Percentiles rank a stretch among this genome's conserved stretches.
Conservation (phyloP, 2,329 filamentous ascomycete genomes). For the Colletotrichum lindemuthianum region DNA sequence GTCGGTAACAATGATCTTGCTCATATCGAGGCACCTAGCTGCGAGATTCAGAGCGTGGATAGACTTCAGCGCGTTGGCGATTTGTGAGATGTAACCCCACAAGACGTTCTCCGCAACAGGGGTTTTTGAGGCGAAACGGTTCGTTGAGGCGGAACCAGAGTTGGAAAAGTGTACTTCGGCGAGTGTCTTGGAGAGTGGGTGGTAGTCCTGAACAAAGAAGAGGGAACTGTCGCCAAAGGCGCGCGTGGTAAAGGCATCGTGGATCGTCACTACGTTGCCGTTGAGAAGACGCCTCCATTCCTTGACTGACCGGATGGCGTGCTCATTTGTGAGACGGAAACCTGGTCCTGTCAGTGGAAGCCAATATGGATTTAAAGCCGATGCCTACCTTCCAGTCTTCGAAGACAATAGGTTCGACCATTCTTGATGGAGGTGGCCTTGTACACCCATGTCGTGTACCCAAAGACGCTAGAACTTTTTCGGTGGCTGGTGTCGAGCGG, state of each 20-base stretch:
- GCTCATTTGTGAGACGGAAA: constrained; percentile 88
- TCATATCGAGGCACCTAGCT: constrained; percentile 85
- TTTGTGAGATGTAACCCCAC: constrained; percentile 93
- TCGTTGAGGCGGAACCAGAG: constrained; percentile 50
- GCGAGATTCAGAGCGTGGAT: constrained; percentile 86
- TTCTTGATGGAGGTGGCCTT: constrained; percentile 92
- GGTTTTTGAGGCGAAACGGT: constrained; percentile 55
- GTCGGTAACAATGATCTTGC: constrained; percentile 89
- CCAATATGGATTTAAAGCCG: constrained; percentile 23
- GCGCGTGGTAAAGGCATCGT: constrained; percentile 92
- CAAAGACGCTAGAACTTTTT: constrained; percentile 82
- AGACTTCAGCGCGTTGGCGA: constrained; percentile 85
- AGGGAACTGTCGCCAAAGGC: constrained; percentile 95
- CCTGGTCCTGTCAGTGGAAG: constrained; percentile 54
- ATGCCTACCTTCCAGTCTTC: constrained; percentile 78
- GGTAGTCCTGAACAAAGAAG: constrained; percentile 93
- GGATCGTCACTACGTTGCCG: constrained; percentile 83
- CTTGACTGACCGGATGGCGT: constrained; percentile 85
- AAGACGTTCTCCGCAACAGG: constrained; percentile 77
- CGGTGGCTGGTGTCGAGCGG: constrained; percentile 85
- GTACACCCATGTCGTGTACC: constrained; percentile 93
- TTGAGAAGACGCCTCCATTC: constrained; percentile 89
- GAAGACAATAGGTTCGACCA: constrained; percentile 86
- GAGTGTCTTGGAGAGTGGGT: constrained; percentile 89
- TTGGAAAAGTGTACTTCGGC: constrained; percentile 78